Evolutionary conservation across 1,284 basidiomycete genomes (phyloP), one percentile per base, ranked within the genome.

Genomic region (Ceratobasidium sp.): DNA sequence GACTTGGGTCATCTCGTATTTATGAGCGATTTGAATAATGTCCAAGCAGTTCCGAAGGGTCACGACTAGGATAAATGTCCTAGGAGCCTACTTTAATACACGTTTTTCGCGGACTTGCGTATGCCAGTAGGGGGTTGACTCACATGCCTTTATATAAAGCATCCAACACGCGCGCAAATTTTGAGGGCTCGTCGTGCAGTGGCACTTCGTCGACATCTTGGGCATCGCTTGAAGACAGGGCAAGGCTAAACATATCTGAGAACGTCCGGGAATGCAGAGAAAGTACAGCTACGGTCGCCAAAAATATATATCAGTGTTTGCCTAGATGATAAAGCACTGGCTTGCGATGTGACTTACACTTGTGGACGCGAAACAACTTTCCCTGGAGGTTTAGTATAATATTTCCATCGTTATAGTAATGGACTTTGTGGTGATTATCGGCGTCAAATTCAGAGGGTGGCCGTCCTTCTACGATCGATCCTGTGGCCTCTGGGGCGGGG

Each of bases 341-440:
- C 13, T 31, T 56, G 27, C 22, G 3, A 31, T 13, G 27, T 1
- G 31, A 19, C 64, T 68, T 14, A 71, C 68, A 71, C 56, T 71
- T 71, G 43, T 71, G 68, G 5, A 71, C 68, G 7, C 56, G 37
- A 34, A 71, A 71, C 19, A 61, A n/a, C 6, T 43, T 43, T 1
- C 56, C 56, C 31, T 49, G 39, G 14, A 59, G 24, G 37, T 71
- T 58, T 1, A 71, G 41, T 3, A 48, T 2, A 11, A 71, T 59
- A 34, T 71, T 71, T 3, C 68, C 68, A 24, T 71, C 56, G 14
- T 27, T 48, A 56, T 71, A 71, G 19, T 59, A 59, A 22, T 71
- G 68, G 8, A 48, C 27, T 49, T 49, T 64, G 37, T 48, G 62
- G 22, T 64, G 62, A 34, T 64, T 27, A 19, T 46, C 29, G 27